Conservation (phyloP, 805 yeast species). For the Yarrowia porcina region DNA sequence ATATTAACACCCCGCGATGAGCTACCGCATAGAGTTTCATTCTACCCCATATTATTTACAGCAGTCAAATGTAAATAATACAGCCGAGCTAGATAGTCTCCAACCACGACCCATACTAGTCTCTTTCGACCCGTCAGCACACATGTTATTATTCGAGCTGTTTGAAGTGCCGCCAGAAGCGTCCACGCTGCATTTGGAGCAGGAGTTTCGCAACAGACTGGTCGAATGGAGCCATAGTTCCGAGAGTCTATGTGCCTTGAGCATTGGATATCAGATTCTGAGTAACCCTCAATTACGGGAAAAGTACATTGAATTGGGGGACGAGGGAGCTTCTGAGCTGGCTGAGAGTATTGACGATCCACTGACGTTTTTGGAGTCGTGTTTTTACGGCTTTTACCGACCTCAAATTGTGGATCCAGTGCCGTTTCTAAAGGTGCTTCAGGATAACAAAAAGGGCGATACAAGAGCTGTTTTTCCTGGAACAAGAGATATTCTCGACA, state of each 20-base stretch:
- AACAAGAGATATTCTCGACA: neutral
- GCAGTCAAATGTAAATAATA: neutral
- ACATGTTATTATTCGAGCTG: constrained; percentile 1
- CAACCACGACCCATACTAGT: neutral
- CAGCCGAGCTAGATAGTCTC: neutral
- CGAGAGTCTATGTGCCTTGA: constrained; percentile 3
- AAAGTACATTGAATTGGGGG: neutral
- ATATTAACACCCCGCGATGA: neutral
- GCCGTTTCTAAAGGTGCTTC: neutral
- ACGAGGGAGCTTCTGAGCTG: neutral
- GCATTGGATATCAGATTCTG: neutral
- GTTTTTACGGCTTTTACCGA: constrained; percentile 14
- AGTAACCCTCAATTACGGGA: constrained; percentile 1
- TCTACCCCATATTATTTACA: constrained; percentile 6
- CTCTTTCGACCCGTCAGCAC: neutral
- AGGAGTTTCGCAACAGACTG: neutral
- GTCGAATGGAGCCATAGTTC: constrained; percentile 14
- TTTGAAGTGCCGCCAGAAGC: neutral
- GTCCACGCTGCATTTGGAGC: neutral
- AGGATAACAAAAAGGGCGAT: neutral
- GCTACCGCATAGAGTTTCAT: neutral
- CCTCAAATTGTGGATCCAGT: constrained; percentile 9
- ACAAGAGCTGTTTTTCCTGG: neutral
- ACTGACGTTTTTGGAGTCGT: neutral
- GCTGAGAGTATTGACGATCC: neutral